Conservation (phyloP, 164 flowering plant genomes). For the Umbellularia californica region DNA sequence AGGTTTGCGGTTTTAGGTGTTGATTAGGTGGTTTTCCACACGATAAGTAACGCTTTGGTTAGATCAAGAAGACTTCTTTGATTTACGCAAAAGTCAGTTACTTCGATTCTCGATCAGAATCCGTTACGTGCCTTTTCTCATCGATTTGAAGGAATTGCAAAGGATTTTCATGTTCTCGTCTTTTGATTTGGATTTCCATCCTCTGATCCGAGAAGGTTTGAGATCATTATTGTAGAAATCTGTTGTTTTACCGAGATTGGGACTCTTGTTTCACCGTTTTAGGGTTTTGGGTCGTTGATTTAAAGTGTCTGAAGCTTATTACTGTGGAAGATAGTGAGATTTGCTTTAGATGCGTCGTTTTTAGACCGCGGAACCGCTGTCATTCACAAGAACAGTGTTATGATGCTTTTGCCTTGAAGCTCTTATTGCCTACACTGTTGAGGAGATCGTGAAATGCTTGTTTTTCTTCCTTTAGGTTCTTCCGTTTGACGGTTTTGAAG, state of each 20-base stretch:
- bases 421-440: neutral
- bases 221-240: neutral
- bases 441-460: neutral
- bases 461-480: neutral
- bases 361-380: neutral
- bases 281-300: neutral
- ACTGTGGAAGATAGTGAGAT: neutral
- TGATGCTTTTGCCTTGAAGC: neutral
- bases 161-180: neutral
- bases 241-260: neutral
- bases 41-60: too few relatives aligned
- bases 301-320: neutral
- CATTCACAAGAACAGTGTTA: neutral
- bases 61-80: too few relatives aligned
- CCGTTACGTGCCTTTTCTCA: too few relatives aligned
- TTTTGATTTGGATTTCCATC: neutral
- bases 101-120: too few relatives aligned
- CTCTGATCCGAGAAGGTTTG: neutral
- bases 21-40: too few relatives aligned
- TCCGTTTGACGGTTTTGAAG: neutral
- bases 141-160: neutral
- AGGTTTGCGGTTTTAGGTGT: too few relatives aligned
- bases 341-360: neutral
- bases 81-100: too few relatives aligned
- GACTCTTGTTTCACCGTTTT: neutral